These are phyloP conservation scores for Betula pendula DNA, from an alignment of 306 rosid species.

Conservation along the genomic window DNA sequence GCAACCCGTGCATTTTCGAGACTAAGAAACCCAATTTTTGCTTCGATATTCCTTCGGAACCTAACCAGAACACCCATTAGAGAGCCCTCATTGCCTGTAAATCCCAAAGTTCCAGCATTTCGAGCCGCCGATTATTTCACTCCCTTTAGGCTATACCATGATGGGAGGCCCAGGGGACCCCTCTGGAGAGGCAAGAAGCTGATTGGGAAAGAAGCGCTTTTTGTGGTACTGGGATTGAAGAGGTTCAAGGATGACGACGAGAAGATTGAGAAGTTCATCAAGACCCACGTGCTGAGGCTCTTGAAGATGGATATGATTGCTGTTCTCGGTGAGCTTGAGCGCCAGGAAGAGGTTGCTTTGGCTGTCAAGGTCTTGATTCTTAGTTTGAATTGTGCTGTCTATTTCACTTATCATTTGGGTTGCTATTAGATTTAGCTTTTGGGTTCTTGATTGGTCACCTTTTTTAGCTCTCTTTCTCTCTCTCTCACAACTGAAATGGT, in stretches of 20 bases:
- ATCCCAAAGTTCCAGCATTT: slow-evolving; percentile 7
- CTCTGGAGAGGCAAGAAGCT: slow-evolving; percentile 95
- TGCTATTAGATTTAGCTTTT: not conserved
- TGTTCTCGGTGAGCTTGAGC: slow-evolving; percentile 88
- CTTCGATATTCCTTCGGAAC: slow-evolving; percentile 28
- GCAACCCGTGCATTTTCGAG: slow-evolving; percentile 50
- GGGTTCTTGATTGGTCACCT: slow-evolving; percentile 5
- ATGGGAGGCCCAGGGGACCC: slow-evolving; percentile 95
- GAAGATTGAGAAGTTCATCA: slow-evolving; percentile 66
- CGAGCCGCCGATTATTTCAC: slow-evolving; percentile 24
- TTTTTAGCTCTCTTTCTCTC: not conserved
- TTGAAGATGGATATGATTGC: slow-evolving; percentile 81
- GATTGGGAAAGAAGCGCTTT: slow-evolving; percentile 85
- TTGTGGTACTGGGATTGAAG: slow-evolving; percentile 70
- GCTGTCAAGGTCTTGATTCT: slow-evolving; percentile 60
- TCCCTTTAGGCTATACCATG: slow-evolving; percentile 67
- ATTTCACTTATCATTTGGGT: slow-evolving; percentile 2
- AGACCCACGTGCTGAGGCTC: slow-evolving; percentile 64
- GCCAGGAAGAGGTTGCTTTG: slow-evolving; percentile 84
- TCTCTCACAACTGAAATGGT: not conserved
- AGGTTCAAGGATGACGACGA: slow-evolving; percentile 77
- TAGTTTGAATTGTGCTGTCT: not conserved
- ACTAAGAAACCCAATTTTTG: slow-evolving; percentile 31
- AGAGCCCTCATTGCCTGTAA: slow-evolving; percentile 17
- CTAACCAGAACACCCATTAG: slow-evolving; percentile 25